Evolutionary conservation across 441 rosid species (phyloP), one percentile per base, ranked within the genome.

Genomic region (Eutrema salsugineum): DNA sequence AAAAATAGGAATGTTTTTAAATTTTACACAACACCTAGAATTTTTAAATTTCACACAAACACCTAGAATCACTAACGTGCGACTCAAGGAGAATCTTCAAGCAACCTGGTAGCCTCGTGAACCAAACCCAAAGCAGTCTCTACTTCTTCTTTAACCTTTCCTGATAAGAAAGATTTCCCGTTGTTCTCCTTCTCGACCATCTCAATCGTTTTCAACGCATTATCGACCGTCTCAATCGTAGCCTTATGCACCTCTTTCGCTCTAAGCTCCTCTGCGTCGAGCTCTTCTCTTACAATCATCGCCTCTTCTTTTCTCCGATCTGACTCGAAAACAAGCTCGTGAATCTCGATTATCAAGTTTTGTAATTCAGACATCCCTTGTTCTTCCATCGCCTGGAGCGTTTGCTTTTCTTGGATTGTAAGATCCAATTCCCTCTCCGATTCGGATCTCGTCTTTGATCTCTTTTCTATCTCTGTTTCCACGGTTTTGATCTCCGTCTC

Each of bases 221-320:
- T 80, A 49, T 79, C 57, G 0, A 75, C 76, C 39, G 77, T 81
- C 30, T 40, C 80, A 4, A 73, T 71, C 75, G 75, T 77, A 49
- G 24, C 51, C 58, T 10, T 51, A 22, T 68, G 75, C 54, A 88
- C 9, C 51, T 77, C 83, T 72, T 85, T 84, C 11, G 63, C 55
- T 75, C 63, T 81, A 49, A 48, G 35, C 62, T 64, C 63, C 30
- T 75, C 81, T 0, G 19, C 12, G 9, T 67, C 27, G 43, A 86
- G 27, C 59, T 87, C 94, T 74, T 80, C 90, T 76, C 79, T 81
- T 68, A 83, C 38, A 14, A 69, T 46, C 79, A 77, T 57, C 20
- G 46, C 75, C 83, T 93, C 98, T 10, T 73, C 87, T 16, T 71
- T 84, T 68, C 79, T 87, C 79, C 88, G 62, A 43, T 84, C 86